These are phyloP conservation scores for Fusarium secorum DNA, from an alignment of 2,329 filamentous ascomycete species.

Conservation along the genomic window DNA sequence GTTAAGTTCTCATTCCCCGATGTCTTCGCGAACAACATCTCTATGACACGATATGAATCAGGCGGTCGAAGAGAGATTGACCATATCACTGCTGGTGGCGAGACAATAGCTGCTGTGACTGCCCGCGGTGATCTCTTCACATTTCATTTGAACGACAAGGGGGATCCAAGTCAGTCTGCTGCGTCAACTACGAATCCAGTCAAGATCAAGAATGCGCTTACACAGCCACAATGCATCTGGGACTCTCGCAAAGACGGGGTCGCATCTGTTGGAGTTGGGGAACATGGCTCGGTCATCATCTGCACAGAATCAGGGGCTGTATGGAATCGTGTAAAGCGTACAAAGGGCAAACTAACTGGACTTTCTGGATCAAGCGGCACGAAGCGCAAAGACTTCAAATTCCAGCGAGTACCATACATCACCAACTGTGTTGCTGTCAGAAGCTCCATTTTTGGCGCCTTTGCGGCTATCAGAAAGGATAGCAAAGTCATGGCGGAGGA, in stretches of 20 bases:
- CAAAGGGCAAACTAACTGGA: constrained; percentile 76
- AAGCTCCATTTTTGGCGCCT: constrained; percentile 89
- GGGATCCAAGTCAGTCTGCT: constrained; percentile 65
- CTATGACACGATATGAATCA: constrained; percentile 68
- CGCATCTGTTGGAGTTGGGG: constrained; percentile 85
- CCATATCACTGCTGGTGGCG: constrained; percentile 83
- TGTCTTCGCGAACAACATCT: constrained; percentile 73
- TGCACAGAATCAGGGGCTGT: constrained; percentile 92
- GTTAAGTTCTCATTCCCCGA: constrained; percentile 81
- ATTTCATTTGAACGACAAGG: constrained; percentile 74
- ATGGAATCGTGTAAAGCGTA: constrained; percentile 85
- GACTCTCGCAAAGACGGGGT: constrained; percentile 86
- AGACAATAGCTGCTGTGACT: constrained; percentile 90
- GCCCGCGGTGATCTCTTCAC: constrained; percentile 88
- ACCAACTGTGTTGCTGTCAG: constrained; percentile 85
- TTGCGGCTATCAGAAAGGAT: constrained; percentile 85
- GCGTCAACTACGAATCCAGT: constrained; percentile 90
- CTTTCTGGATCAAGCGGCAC: constrained; percentile 58
- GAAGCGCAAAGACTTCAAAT: constrained; percentile 91
- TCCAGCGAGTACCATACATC: constrained; percentile 86
- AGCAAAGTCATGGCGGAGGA: constrained; percentile 79
- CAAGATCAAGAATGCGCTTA: constrained; percentile 86
- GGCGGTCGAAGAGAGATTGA: constrained; percentile 73
- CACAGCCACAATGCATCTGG: constrained; percentile 84
- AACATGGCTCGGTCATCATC: constrained; percentile 93